Evolutionary conservation across 164 flowering plant genomes (phyloP).

Genomic region (Vitis rotundifolia): DNA sequence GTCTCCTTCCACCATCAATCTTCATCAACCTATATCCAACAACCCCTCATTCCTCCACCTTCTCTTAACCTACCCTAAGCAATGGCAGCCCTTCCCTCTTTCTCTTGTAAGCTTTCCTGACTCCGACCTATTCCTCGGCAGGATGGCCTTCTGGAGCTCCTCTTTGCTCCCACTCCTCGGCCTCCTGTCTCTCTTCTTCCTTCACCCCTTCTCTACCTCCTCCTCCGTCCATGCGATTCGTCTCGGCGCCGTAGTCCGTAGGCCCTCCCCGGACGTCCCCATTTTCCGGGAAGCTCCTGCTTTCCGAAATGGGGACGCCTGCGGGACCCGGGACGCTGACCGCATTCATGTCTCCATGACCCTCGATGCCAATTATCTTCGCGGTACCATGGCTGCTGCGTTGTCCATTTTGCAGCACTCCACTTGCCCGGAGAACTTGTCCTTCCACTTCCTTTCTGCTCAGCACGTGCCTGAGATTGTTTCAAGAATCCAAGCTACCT

Average conservation of each 20-base stretch:
- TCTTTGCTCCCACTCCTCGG: conserved; percentile 28
- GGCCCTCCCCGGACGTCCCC: conserved; percentile 25
- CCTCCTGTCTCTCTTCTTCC: conserved; percentile 52
- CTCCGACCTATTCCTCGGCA: conserved; percentile 18
- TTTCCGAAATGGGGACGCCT: conserved; percentile 54
- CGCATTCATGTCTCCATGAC: conserved; percentile 67
- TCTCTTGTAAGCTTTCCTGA: too few relatives aligned
- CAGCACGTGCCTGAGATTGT: conserved; percentile 28
- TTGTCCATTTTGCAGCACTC: conserved; percentile 69
- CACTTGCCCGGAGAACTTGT: conserved; percentile 65
- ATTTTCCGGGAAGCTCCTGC: conserved; percentile 71
- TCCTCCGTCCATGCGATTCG: conserved; percentile 25
- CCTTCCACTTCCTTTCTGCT: conserved; percentile 59
- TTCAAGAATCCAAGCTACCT: conserved; percentile 46
- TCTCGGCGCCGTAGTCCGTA: conserved; percentile 21
- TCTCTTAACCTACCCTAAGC: conserved; percentile 1
- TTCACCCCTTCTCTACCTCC: conserved; percentile 27
- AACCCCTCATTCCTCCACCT: conserved; percentile 10
- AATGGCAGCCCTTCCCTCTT: not conserved
- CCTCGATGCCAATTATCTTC: conserved; percentile 61
- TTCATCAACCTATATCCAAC: conserved; percentile 2
- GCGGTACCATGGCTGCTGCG: conserved; percentile 77
- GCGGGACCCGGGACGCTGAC: conserved; percentile 18
- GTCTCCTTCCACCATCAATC: not conserved
- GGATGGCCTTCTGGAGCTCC: conserved; percentile 57